phyloP scores from a whole-genome alignment of 768 basidiomycete genomes.

The Grammothele lineata region DNA sequence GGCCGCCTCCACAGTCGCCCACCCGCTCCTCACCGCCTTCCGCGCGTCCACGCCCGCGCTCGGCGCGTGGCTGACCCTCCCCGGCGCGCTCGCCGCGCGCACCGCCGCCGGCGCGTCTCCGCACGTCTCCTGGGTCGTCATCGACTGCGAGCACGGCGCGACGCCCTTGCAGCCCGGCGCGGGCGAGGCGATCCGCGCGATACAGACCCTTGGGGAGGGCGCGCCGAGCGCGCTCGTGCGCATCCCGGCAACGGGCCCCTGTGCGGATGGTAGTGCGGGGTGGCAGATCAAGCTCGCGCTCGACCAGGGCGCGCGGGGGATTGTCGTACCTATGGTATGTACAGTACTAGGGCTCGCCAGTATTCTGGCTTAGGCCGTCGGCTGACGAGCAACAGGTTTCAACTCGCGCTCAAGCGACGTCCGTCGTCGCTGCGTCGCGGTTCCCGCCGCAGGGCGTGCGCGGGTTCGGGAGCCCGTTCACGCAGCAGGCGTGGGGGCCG shows the following conservation, averaged over 20 bases:
- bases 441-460: constrained; percentile 62
- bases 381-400: constrained; percentile 40
- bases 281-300: constrained; percentile 75
- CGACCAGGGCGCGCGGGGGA: constrained; percentile 61
- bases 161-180: constrained; percentile 51
- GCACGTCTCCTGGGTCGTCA: constrained; percentile 56
- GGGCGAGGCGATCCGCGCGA: constrained; percentile 51
- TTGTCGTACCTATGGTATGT: constrained; percentile 64
- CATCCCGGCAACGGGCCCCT: constrained; percentile 59
- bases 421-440: constrained; percentile 51
- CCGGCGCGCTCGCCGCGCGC: constrained; percentile 55
- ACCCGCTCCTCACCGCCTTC: constrained; percentile 50
- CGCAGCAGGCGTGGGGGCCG: constrained; percentile 52
- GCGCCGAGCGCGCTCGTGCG: constrained; percentile 56
- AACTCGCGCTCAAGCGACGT: constrained; percentile 50
- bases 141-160: constrained; percentile 70
- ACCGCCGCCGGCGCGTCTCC: constrained; percentile 48
- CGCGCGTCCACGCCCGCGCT: constrained; percentile 57
- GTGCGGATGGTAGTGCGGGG: constrained; percentile 40
- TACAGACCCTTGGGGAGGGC: constrained; percentile 39
- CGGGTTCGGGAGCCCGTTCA: constrained; percentile 64
- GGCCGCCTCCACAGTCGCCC: constrained; percentile 17
- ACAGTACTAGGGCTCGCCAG: background rate
- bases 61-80: constrained; percentile 62
- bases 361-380: no score